Base-by-base conservation (phyloP, 1,139 yeast species). In the Sugiyamaella castrensis region DNA sequence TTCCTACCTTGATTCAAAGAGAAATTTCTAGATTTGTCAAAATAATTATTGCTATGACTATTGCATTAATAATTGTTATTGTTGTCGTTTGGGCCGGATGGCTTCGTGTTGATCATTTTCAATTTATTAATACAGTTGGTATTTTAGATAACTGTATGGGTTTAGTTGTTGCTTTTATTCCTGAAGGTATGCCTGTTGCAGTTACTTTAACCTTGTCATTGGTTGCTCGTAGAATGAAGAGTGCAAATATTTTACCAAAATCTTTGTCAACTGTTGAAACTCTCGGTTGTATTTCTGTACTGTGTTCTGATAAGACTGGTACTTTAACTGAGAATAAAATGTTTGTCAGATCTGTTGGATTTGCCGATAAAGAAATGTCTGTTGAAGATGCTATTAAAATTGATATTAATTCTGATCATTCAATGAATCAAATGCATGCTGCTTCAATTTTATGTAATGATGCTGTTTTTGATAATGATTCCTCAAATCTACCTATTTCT, bases 221-320 rank as follows among this genome's bases (percentile, higher is more conserved):
- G 34, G 76, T 77, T 30, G 79, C 81, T 13, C 70, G 67, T 46
- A 73, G 67, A 10, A 76, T 77, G 80, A 74, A 68, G 31, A 60
- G 67, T 37, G 70, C 71, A 54, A 64, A 73, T 53, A 75, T 76
- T 19, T 67, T 76, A 56, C 75, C 76, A 32, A 70, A 78, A 53
- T 69, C 73, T 63, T 73, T 88, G 53, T 94, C 96, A 11, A 82
- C 89, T 61, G 96, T 88, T 29, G 81, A 77, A 55, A 77, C 80
- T 13, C 63, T 77, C 45, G 81, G 81, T 26, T 75, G 78, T 16
- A 75, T 76, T 42, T 71, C 73, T 48, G 78, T 76, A 50, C 65
- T 76, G 45, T 76, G 80, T 56, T 75, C 79, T 2, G 81, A 77
- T 60, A 77, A 77, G 56, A 76, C 81, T 9, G 81, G 81, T 37